A percentile compares a stretch with the other conserved stretches of the same genome.
Conservation (phyloP, 257 asterid genomes). For the Solanum habrochaites region DNA sequence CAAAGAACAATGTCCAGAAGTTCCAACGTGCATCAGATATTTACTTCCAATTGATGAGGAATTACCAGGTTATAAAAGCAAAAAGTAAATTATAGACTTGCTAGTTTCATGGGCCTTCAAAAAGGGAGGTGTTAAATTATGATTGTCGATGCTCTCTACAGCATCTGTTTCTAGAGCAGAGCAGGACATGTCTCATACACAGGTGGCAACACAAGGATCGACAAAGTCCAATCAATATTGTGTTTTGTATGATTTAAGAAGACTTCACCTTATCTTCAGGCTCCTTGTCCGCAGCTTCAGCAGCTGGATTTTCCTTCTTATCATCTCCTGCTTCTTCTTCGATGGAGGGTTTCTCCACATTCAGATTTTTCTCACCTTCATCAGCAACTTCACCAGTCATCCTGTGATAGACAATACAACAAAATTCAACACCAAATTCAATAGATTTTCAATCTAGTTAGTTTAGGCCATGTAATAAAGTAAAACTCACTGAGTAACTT, state of each 20-base stretch:
- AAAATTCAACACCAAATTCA: not conserved
- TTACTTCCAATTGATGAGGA: not conserved
- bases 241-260: not conserved
- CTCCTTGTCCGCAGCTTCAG: slow-evolving; percentile 56
- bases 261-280: slow-evolving; percentile 62
- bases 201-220: not conserved
- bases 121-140: not conserved
- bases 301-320: slow-evolving; percentile 35
- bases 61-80: not conserved
- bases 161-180: not conserved
- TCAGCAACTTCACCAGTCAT: slow-evolving; percentile 34
- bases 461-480: not conserved
- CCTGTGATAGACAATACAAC: slow-evolving; percentile 13
- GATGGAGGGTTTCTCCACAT: slow-evolving; percentile 34
- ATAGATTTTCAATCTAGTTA: not conserved
- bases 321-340: slow-evolving; percentile 40
- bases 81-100: not conserved
- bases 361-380: slow-evolving; percentile 48
- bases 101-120: not conserved
- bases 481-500: slow-evolving; percentile 51
- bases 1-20: not conserved
- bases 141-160: not conserved
- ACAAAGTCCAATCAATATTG: not conserved
- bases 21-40: not conserved
- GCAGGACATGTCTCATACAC: not conserved